Evolutionary conservation across 208 protist species (phyloP), one percentile per base, ranked within the genome.

Genomic region (Crithidia brevicula): DNA sequence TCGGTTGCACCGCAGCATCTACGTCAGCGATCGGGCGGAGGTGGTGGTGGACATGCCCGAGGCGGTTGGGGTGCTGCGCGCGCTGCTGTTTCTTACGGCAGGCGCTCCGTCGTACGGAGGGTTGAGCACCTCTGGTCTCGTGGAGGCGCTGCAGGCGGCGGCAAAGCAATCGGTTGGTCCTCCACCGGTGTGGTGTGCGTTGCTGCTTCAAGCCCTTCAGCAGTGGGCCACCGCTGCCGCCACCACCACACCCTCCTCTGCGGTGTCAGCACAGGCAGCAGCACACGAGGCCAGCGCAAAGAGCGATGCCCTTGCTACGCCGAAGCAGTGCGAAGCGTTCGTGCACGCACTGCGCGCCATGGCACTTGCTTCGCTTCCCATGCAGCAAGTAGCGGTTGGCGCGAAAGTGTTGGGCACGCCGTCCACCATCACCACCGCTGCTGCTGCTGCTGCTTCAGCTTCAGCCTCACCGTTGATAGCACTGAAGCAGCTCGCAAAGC

Each of bases 51-150:
- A 77, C 54, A 43, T 52, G n/a, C 57, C 33, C 36, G 60, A 74
- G 20, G 77, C 75, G 1, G 53, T 78, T 18, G 77, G 74, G 27
- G 49, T 79, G 47, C 50, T 89, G 49, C 82, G 85, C 42, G 79
- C 85, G 51, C 60, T 91, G 31, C 40, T 88, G 28, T 36, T 88
- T 1, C 52, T 85, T 58, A 69, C 67, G 2, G 63, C 60, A 10
- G 72, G 72, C 1, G 59, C 79, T 5, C 82, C 85, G 25, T 47
- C 72, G n/a, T 79, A 84, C 54, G 8, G 63, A 0, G 43, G 58
- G 16, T 13, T 56, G 31, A 65, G 47, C 43, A 68, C 59, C 15
- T 20, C 54, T 2, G 49, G 65, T 4, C 52, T 91, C 13, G 56
- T 73, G 52, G 74, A 77, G 20, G 62, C 77, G 20, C 33, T 81